phyloP scores from a whole-genome alignment of 2,329 filamentous ascomycete genomes.

The Epichloe baconii region DNA sequence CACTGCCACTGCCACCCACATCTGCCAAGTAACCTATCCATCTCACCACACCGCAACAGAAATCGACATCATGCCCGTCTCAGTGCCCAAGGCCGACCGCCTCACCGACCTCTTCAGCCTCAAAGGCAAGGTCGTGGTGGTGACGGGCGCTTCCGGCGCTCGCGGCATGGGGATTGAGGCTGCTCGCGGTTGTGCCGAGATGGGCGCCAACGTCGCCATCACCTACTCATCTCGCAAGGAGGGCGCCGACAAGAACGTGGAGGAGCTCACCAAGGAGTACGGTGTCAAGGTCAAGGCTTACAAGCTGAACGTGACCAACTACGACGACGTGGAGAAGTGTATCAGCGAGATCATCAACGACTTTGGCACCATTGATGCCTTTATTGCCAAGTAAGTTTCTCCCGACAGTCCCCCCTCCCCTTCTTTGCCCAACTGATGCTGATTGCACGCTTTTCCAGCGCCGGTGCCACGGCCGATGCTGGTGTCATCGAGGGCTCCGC shows the following conservation, averaged over 20 bases:
- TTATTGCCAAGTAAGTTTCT: conserved; percentile 58
- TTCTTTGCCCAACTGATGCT: background rate
- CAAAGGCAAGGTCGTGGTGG: conserved; percentile 58
- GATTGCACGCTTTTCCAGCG: conserved; percentile 19
- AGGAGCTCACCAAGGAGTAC: conserved; percentile 50
- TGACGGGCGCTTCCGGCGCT: conserved; percentile 57
- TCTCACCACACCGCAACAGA: background rate
- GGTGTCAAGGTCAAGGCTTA: conserved; percentile 54
- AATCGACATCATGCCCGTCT: conserved; percentile 35
- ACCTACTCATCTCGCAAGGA: conserved; percentile 61
- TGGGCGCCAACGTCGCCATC: conserved; percentile 56
- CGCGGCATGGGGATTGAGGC: conserved; percentile 59
- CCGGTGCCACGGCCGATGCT: conserved; percentile 54
- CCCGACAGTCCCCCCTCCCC: conserved; percentile 30
- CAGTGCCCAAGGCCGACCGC: conserved; percentile 41
- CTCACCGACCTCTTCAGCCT: conserved; percentile 58
- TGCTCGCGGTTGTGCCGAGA: conserved; percentile 56
- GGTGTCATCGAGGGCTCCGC: conserved; percentile 57
- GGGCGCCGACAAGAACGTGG: conserved; percentile 52
- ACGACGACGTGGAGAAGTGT: conserved; percentile 35
- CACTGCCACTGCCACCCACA: background rate
- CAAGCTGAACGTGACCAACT: conserved; percentile 44
- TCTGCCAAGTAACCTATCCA: background rate
- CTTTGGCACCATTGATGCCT: conserved; percentile 62
- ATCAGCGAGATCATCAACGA: conserved; percentile 54